Evolutionary conservation across 2,329 filamentous ascomycete genomes (phyloP), one percentile per base, ranked within the genome.

Genomic region (Phialocephala subalpina): DNA sequence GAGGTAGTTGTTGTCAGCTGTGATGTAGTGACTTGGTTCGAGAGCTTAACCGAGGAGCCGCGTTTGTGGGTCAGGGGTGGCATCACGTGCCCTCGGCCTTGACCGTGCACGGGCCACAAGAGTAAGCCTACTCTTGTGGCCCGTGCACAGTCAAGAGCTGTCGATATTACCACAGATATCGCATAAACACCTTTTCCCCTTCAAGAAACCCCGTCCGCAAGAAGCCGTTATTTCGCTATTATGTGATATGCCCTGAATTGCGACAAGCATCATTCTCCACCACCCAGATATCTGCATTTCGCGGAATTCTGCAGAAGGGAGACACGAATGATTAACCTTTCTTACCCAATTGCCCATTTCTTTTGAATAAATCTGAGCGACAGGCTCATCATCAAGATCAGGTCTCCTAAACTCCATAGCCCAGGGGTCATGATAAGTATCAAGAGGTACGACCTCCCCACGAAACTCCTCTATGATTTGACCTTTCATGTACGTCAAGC

Each of bases 371-470:
- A 66, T 62, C 42, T 66, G 18, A 52, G 63, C 55, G 18, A 66
- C 45, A 62, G 55, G 63, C 58, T 62, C 25, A 25, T 59, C 42
- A 29, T 33, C 29, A 33, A 62, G 42, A 66, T 66, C 55, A n/a
- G 59, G 53, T 58, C 59, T 66, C 45, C 12, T 62, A 16, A 66
- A 59, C 25, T 66, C 55, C n/a, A 66, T 66, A 59, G 53, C 14
- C 63, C 33, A 66, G 27, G 42, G 11, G 27, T 64, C n/a, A 20
- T 49, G 16, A 47, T 33, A 57, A 49, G 62, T 60, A 36, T 60
- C 57, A 12, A 64, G 36, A 18, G 57, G 62, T 16, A 65, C 29
- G 12, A 65, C 35, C 49, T 65, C 63, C 61, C 63, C 52, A 25
- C 61, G 58, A 61, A 62, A 47, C 35, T 65, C 63, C 49, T 53